These are phyloP conservation scores for Rugosomyces carneus DNA, from an alignment of 1,284 basidiomycete genomes.

Conservation along the genomic window DNA sequence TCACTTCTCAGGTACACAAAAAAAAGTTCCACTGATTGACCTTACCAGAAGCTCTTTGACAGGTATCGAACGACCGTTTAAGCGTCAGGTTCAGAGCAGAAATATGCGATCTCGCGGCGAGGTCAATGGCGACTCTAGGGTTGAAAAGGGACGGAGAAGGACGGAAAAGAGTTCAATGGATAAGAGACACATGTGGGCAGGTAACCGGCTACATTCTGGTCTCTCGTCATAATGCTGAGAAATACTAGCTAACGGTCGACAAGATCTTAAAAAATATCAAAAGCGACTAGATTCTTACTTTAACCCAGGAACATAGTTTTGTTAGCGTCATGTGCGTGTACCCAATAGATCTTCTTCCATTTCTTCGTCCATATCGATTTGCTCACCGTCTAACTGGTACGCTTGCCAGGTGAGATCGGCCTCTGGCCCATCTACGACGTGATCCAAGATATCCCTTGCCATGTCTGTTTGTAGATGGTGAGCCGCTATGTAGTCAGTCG, in stretches of 20 bases:
- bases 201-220: conserved; percentile 6
- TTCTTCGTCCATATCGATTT: conserved; percentile 39
- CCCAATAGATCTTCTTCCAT: conserved; percentile 41
- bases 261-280: conserved; percentile 9
- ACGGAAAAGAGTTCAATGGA: conserved; percentile 36
- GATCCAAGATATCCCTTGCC: conserved; percentile 63
- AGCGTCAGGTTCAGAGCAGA: conserved; percentile 45
- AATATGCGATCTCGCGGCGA: conserved; percentile 45
- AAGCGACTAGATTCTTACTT: background rate
- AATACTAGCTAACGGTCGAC: conserved; percentile 7
- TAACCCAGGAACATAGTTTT: background rate
- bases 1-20: background rate
- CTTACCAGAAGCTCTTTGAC: conserved; percentile 21
- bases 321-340: conserved; percentile 13
- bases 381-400: conserved; percentile 48
- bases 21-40: background rate
- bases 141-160: conserved; percentile 22
- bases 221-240: background rate
- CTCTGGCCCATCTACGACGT: conserved; percentile 72
- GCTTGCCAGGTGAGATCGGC: conserved; percentile 65
- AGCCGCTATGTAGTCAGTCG: conserved; percentile 14
- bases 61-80: conserved; percentile 33
- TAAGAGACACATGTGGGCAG: conserved; percentile 20
- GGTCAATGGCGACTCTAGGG: conserved; percentile 34
- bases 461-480: conserved; percentile 39